These are phyloP conservation scores for Paramarasmius palmivorus DNA, from an alignment of 1,284 basidiomycete species.

Conservation along the genomic window DNA sequence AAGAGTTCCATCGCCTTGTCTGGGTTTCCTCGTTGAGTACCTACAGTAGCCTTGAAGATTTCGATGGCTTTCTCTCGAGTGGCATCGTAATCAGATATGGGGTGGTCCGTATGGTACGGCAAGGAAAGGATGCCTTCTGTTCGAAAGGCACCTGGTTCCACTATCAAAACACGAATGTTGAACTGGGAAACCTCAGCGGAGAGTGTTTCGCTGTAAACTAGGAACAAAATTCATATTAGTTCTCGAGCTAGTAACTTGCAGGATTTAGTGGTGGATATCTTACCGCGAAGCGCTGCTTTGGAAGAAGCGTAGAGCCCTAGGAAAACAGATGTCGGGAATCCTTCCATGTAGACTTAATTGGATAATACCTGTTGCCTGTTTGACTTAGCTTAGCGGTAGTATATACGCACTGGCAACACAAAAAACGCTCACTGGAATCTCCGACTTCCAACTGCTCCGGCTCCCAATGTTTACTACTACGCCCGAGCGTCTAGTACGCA, in stretches of 20 bases:
- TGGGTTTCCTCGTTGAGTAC: slow-evolving; percentile 49
- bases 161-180: slow-evolving; percentile 51
- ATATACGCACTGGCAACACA: neutral
- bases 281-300: slow-evolving; percentile 57
- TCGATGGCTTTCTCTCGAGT: slow-evolving; percentile 31
- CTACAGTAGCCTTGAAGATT: slow-evolving; percentile 27
- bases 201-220: slow-evolving; percentile 43
- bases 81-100: slow-evolving; percentile 43
- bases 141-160: slow-evolving; percentile 52
- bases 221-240: slow-evolving; percentile 17
- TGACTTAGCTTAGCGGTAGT: neutral
- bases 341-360: no score
- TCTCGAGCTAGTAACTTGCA: no score
- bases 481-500: slow-evolving; percentile 40
- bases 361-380: neutral
- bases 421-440: slow-evolving; percentile 40
- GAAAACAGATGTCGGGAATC: neutral
- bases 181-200: slow-evolving; percentile 49
- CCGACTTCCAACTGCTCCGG: slow-evolving; percentile 53
- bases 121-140: slow-evolving; percentile 41
- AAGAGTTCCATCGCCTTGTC: slow-evolving; percentile 51
- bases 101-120: slow-evolving; percentile 24
- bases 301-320: slow-evolving; percentile 53
- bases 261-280: slow-evolving; percentile 7
- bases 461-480: slow-evolving; percentile 51